Conservation (phyloP, 305 asterid genomes). For the Solanum hybrid region DNA sequence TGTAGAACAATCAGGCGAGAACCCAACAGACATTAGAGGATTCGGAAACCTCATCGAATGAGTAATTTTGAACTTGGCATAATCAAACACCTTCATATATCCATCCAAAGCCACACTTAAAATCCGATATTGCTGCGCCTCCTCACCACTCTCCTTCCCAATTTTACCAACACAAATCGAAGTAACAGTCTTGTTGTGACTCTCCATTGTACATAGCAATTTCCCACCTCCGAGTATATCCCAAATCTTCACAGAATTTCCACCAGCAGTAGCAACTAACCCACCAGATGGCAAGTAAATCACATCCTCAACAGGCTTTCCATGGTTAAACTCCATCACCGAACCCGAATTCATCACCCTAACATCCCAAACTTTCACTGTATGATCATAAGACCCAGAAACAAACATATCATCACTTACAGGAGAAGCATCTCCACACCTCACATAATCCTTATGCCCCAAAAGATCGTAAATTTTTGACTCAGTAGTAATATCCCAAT, state of each 20-base stretch:
- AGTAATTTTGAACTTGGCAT: constrained; percentile 66
- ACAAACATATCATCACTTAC: constrained; percentile 75
- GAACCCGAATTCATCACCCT: constrained; percentile 40
- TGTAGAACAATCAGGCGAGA: constrained; percentile 67
- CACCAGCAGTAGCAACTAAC: constrained; percentile 72
- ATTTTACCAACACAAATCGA: constrained; percentile 64
- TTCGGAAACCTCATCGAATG: constrained; percentile 75
- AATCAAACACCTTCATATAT: constrained; percentile 83
- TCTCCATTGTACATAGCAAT: constrained; percentile 75
- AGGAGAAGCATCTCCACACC: constrained; percentile 77
- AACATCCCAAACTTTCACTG: constrained; percentile 68
- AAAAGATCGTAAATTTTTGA: constrained; percentile 34
- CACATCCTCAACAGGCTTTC: constrained; percentile 82
- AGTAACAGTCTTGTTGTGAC: constrained; percentile 85
- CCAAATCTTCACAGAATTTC: constrained; percentile 79
- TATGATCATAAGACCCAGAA: constrained; percentile 81
- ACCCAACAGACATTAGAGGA: constrained; percentile 64
- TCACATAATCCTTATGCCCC: constrained; percentile 84
- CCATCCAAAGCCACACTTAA: constrained; percentile 86
- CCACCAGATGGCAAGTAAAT: constrained; percentile 85
- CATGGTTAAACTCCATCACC: constrained; percentile 70
- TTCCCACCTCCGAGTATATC: constrained; percentile 90
- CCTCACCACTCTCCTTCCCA: constrained; percentile 42
- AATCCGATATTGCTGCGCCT: constrained; percentile 47
- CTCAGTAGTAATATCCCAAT: constrained; percentile 80